These are phyloP conservation scores for Nephromyces sp. DNA, from an alignment of 169 alveolate species.

Conservation along the genomic window DNA sequence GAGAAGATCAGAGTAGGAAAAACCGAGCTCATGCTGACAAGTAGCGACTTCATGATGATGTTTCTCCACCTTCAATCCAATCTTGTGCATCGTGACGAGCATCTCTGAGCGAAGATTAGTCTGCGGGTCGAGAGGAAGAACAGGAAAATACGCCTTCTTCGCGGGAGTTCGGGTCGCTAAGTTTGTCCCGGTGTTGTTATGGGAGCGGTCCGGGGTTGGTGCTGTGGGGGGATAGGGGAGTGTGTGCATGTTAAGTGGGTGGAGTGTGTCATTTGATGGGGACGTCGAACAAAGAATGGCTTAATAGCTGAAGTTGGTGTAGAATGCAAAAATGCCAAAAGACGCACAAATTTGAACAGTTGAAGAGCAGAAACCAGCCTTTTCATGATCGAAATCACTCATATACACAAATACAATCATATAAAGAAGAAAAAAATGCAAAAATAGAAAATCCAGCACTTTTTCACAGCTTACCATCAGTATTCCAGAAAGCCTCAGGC, in stretches of 20 bases:
- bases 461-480: slow-evolving; percentile 13
- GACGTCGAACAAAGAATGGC: background rate
- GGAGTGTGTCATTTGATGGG: background rate
- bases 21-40: slow-evolving; percentile 59
- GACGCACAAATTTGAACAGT: too few relatives aligned
- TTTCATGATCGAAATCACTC: too few relatives aligned
- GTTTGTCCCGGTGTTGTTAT: slow-evolving; percentile 11
- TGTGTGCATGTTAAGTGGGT: slow-evolving; percentile 5
- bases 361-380: too few relatives aligned
- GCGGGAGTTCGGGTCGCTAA: slow-evolving; percentile 30
- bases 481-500: slow-evolving; percentile 39
- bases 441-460: too few relatives aligned
- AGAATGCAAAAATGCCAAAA: too few relatives aligned
- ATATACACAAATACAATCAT: too few relatives aligned
- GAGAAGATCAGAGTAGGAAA: slow-evolving; percentile 38
- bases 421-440: too few relatives aligned
- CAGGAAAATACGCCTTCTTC: slow-evolving; percentile 51
- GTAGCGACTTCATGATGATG: slow-evolving; percentile 63
- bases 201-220: background rate
- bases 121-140: slow-evolving; percentile 50
- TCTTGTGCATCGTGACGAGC: slow-evolving; percentile 17
- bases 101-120: slow-evolving; percentile 42
- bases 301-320: background rate
- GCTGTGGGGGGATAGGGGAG: background rate
- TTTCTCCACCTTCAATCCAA: slow-evolving; percentile 37